Evolutionary conservation across 1,139 yeast genomes (phyloP), one percentile per base, ranked within the genome.

Genomic region (Candida glucosophila): DNA sequence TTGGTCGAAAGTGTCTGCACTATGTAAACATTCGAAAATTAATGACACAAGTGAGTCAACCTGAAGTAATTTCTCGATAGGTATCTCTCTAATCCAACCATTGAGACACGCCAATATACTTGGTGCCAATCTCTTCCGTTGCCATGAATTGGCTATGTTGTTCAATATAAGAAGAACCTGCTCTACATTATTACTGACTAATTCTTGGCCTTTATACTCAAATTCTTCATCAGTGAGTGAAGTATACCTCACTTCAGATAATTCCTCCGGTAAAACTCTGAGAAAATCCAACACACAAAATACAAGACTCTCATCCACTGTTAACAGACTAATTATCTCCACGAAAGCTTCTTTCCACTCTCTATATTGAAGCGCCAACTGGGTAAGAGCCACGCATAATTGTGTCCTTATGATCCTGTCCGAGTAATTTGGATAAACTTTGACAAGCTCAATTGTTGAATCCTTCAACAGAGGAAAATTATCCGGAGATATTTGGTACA

Each of bases 11-110:
- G 83, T 72, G 14, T 73, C 74, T 17, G 75, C 80, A 27, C 67
- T 60, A 6, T 67, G 47, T 25, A 90, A 57, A 1, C 93, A 79
- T 28, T 65, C 67, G 47, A 86, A 82, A 15, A 88, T 70, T 29
- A 86, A 55, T 9, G 70, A 60, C 15, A 88, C 72, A 25, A 90
- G 55, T 2, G 77, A 56, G 12, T 76, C 67, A 19, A 81, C 70
- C 11, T 72, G 60, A 26, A 85, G 52, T 17, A 88, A 59, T 27
- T 73, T 65, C 29, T 73, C 78, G 19, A 85, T 66, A 3, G 90
- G 82, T 27, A 85, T 73, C 47, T 90, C 98, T 36, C 69, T 71
- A 31, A 90, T 74, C 98, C 98, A 90, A 17, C 93, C 79, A 41
- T 78, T 77, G 35, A 90, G 62, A 49, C 95, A 82, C 37, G 75